A percentile compares a stretch with the other conserved stretches of the same genome.
phyloP scores from a whole-genome alignment of 495 filamentous ascomycete species.

The Pyronema domesticum region DNA sequence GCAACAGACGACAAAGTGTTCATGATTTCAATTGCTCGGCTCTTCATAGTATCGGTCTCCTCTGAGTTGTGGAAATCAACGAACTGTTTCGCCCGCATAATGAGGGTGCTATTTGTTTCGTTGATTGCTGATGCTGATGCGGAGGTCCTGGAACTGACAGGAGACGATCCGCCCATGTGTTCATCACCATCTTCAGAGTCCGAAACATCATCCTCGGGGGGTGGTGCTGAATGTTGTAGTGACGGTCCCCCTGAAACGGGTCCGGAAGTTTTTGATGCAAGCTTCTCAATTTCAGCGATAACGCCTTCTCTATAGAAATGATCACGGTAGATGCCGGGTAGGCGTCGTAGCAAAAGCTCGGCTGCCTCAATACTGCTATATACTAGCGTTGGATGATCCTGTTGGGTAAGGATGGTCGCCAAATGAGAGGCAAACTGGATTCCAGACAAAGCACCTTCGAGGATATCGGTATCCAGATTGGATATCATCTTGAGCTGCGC shows the following conservation, averaged over 20 bases:
- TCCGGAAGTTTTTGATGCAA: slow-evolving; percentile 32
- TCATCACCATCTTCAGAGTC: slow-evolving; percentile 23
- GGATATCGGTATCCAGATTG: slow-evolving; percentile 66
- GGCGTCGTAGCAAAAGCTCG: slow-evolving; percentile 64
- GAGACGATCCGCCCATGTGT: slow-evolving; percentile 46
- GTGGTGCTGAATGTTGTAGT: slow-evolving; percentile 27
- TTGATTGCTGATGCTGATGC: slow-evolving; percentile 29
- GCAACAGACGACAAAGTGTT: slow-evolving; percentile 54
- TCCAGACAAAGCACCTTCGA: slow-evolving; percentile 71
- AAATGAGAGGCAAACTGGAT: slow-evolving; percentile 96
- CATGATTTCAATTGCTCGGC: slow-evolving; percentile 60
- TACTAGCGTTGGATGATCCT: slow-evolving; percentile 78
- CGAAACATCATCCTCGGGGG: slow-evolving; percentile 25
- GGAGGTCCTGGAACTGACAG: slow-evolving; percentile 42
- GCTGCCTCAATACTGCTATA: slow-evolving; percentile 73
- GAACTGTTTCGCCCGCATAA: slow-evolving; percentile 48
- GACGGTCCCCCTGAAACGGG: slow-evolving; percentile 24
- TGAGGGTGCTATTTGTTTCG: background rate
- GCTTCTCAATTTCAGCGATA: slow-evolving; percentile 71
- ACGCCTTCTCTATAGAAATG: slow-evolving; percentile 97
- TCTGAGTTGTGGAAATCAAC: slow-evolving; percentile 65
- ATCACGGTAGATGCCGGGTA: slow-evolving; percentile 77
- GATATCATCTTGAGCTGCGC: slow-evolving; percentile 97
- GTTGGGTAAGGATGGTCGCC: slow-evolving; percentile 86
- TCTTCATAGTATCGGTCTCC: slow-evolving; percentile 48